phyloP scores from a whole-genome alignment of 177 flowering plant species.

The Vitis hybrid region DNA sequence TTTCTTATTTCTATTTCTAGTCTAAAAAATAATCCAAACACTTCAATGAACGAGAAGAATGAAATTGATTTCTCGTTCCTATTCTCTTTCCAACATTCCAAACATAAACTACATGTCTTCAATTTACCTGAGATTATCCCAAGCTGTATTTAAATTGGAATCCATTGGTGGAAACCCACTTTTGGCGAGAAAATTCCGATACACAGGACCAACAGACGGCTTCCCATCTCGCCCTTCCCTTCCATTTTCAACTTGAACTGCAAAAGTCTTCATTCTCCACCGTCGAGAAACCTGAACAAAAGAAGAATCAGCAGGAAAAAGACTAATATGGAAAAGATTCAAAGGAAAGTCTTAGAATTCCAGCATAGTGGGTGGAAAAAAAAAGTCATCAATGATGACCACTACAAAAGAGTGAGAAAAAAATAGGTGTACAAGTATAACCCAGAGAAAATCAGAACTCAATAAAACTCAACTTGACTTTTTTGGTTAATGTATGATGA shows the following conservation, averaged over 20 bases:
- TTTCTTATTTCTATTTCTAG: no score
- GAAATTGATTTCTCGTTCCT: no score
- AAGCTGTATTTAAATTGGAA: conserved; percentile 43
- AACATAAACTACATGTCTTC: no score
- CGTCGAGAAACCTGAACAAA: conserved; percentile 11
- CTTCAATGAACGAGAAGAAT: no score
- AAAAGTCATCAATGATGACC: conserved; percentile 1
- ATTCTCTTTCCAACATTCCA: no score
- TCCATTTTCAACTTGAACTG: conserved; percentile 68
- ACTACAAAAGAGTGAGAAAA: background rate
- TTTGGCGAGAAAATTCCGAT: conserved; percentile 59
- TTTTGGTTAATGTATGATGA: background rate
- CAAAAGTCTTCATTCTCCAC: conserved; percentile 44
- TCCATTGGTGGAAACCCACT: conserved; percentile 55
- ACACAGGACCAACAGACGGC: conserved; percentile 80
- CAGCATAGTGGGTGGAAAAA: background rate
- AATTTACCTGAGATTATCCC: conserved; percentile 80
- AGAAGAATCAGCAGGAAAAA: background rate
- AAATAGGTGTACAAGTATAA: background rate
- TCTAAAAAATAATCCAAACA: no score
- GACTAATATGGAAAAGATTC: background rate
- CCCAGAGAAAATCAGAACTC: background rate
- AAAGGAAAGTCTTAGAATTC: background rate
- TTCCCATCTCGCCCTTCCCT: conserved; percentile 66
- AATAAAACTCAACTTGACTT: background rate